Conservation (phyloP, 2,329 filamentous ascomycete species). For the Colletotrichum aenigma region DNA sequence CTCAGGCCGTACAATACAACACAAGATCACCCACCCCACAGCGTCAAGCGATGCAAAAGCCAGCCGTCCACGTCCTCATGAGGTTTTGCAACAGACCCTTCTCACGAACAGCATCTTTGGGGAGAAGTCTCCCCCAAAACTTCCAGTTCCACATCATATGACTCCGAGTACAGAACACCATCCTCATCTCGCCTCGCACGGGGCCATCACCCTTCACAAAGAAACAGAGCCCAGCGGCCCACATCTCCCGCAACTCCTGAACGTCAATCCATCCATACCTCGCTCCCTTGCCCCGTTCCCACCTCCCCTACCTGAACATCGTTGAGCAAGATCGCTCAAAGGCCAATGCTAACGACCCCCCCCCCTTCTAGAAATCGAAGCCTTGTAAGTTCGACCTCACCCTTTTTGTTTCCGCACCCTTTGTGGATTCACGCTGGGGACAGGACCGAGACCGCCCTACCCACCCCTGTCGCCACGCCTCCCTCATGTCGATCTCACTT, state of each 20-base stretch:
- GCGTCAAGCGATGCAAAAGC: no score
- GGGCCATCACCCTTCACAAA: neutral
- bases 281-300: neutral
- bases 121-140: no score
- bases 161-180: neutral
- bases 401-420: neutral
- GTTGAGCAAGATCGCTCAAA: neutral
- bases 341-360: neutral
- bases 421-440: neutral
- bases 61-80: no score
- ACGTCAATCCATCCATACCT: neutral
- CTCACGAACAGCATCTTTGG: no score
- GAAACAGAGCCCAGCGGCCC: neutral
- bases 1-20: no score
- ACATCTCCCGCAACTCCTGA: neutral
- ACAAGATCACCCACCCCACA: no score
- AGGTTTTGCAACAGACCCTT: no score
- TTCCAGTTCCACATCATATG: neutral
- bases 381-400: slow-evolving; percentile 67
- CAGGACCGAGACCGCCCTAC: neutral
- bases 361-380: slow-evolving; percentile 75
- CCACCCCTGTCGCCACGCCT: neutral
- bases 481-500: neutral
- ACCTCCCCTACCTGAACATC: neutral
- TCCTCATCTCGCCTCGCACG: neutral